Evolutionary conservation across 192 early-diverging fungal species (phyloP).

Genomic region (Linnemannia zychae): DNA sequence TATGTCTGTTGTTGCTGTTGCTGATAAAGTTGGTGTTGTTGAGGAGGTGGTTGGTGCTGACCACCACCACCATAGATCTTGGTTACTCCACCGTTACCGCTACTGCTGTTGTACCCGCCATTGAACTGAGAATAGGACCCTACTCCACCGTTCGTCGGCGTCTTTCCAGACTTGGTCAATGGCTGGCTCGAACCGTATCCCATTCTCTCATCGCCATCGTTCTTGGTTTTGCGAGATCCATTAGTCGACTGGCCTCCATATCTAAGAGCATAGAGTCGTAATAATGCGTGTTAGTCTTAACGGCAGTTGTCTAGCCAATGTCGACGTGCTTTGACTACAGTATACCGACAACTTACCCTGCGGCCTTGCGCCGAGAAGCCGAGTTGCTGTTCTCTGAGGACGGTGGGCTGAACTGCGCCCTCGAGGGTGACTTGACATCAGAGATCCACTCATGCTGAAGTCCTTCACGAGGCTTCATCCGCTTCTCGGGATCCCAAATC

Average conservation of each 20-base stretch:
- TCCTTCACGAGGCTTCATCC: constrained; percentile 88
- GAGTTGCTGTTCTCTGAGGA: constrained; percentile 6
- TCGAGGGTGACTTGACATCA: constrained; percentile 45
- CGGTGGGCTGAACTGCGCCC: constrained; percentile 6
- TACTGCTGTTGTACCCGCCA: constrained; percentile 10
- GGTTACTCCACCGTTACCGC: neutral
- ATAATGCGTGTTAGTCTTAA: too few species aligned
- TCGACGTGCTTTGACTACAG: too few species aligned
- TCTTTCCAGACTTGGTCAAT: constrained; percentile 20
- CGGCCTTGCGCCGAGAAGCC: constrained; percentile 27
- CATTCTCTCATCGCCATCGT: neutral
- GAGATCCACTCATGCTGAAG: constrained; percentile 86
- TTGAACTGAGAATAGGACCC: neutral
- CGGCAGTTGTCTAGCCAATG: too few species aligned
- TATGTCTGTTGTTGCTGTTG: constrained; percentile 26
- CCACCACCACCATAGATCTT: constrained; percentile 31
- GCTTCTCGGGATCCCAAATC: constrained; percentile 87
- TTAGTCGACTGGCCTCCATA: neutral
- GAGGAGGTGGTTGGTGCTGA: neutral
- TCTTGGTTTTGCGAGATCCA: constrained; percentile 12
- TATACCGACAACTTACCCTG: constrained; percentile 15
- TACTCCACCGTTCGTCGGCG: constrained; percentile 1
- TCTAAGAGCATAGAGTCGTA: neutral
- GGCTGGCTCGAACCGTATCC: neutral
- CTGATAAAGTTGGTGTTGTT: constrained; percentile 16